Percentiles rank a stretch among this genome's conserved stretches.
Conservation (phyloP, 169 alveolate genomes). For the Toxoplasma gondii region DNA sequence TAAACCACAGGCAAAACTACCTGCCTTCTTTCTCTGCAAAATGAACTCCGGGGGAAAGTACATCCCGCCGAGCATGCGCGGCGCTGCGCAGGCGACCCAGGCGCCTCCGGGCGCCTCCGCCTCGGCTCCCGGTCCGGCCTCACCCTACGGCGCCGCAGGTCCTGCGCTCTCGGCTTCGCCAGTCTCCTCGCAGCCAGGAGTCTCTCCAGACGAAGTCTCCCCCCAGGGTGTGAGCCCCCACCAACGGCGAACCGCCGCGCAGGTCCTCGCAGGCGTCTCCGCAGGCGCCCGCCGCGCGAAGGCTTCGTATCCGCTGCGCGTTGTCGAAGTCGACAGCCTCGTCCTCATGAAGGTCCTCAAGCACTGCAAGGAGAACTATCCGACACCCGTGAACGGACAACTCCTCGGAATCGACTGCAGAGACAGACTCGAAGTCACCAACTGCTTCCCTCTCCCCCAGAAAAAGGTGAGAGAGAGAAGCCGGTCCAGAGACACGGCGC, state of each 20-base stretch:
- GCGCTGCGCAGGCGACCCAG: conserved; percentile 19
- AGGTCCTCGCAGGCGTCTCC: conserved; percentile 18
- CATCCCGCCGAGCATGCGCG: conserved; percentile 55
- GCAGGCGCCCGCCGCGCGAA: background rate
- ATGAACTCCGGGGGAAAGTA: conserved; percentile 45
- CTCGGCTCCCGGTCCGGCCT: background rate
- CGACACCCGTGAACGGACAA: conserved; percentile 87
- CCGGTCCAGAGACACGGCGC: background rate
- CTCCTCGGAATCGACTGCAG: conserved; percentile 84
- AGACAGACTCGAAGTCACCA: conserved; percentile 83
- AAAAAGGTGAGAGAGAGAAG: conserved; percentile 69
- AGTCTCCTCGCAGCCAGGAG: background rate
- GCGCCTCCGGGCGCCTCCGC: background rate
- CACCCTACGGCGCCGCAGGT: conserved; percentile 20
- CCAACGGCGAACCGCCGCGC: conserved; percentile 11
- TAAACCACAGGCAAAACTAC: background rate
- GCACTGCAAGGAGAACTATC: conserved; percentile 85
- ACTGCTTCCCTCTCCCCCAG: conserved; percentile 87
- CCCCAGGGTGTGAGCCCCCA: background rate
- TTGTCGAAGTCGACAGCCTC: conserved; percentile 66
- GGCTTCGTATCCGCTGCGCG: conserved; percentile 39
- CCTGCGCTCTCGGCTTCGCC: background rate
- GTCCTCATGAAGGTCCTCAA: conserved; percentile 83
- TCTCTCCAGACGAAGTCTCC: background rate
- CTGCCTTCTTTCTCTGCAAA: background rate